Conservation (phyloP, 306 rosid genomes). For the Abrus pulchellus region DNA sequence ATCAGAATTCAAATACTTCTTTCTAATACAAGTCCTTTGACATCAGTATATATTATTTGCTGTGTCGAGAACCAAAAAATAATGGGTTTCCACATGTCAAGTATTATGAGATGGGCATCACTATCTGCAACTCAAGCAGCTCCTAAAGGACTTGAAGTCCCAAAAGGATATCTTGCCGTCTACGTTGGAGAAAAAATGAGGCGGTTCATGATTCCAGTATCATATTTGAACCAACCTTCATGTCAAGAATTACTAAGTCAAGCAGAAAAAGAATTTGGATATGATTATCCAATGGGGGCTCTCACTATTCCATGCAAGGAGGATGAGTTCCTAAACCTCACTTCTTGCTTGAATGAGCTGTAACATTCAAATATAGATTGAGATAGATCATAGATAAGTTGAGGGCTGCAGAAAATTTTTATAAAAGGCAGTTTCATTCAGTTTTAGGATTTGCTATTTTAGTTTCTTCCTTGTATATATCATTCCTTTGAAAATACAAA, state of each 20-base stretch:
- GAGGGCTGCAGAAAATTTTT: constrained; percentile 6
- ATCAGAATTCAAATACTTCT: constrained; percentile 21
- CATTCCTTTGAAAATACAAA: not conserved
- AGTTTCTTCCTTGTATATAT: not conserved
- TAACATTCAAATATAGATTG: not conserved
- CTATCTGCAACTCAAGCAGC: constrained; percentile 4
- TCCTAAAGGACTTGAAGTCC: constrained; percentile 37
- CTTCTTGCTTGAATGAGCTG: constrained; percentile 23
- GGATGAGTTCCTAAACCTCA: constrained; percentile 25
- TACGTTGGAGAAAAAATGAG: constrained; percentile 49
- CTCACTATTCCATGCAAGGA: constrained; percentile 40
- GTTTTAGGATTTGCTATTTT: not conserved
- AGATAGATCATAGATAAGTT: not conserved
- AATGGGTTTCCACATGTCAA: constrained; percentile 48
- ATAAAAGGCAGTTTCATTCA: not conserved
- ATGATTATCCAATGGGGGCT: constrained; percentile 49
- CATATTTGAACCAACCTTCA: constrained; percentile 45
- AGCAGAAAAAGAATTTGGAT: constrained; percentile 52
- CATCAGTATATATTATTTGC: not conserved
- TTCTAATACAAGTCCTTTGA: constrained; percentile 4
- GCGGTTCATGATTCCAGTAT: constrained; percentile 44
- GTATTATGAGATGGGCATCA: not conserved
- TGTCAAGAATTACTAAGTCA: constrained; percentile 47
- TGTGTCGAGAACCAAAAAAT: not conserved
- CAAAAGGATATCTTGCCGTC: constrained; percentile 50